phyloP scores from a whole-genome alignment of 768 basidiomycete genomes.

The Rhizopogon rudus region DNA sequence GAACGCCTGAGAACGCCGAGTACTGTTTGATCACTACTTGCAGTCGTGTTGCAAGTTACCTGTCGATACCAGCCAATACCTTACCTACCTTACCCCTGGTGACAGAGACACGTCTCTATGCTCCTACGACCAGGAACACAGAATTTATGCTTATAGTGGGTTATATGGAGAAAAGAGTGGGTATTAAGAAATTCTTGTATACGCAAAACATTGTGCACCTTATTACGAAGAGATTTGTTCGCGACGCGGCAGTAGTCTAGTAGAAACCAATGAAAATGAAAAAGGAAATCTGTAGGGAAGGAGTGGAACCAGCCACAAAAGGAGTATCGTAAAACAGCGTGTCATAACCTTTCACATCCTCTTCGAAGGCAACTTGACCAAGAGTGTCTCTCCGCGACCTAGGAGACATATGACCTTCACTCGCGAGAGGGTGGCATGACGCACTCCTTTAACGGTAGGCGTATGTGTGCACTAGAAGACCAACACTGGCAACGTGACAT shows the following conservation, averaged over 20 bases:
- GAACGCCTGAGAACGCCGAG: no score
- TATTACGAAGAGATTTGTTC: no score
- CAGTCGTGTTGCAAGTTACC: not conserved
- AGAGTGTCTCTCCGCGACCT: not conserved
- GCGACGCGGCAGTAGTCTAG: no score
- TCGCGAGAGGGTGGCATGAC: not conserved
- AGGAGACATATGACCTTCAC: not conserved
- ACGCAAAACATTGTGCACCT: not conserved
- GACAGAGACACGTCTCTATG: not conserved
- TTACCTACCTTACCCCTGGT: not conserved
- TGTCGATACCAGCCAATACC: no score
- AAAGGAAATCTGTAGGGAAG: not conserved
- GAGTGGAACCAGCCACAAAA: constrained; percentile 2
- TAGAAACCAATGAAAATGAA: not conserved
- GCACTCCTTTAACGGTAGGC: not conserved
- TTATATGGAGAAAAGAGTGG: no score
- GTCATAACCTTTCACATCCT: constrained; percentile 1
- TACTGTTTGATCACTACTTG: not conserved
- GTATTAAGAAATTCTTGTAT: not conserved
- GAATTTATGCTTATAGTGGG: not conserved
- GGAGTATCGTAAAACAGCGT: not conserved
- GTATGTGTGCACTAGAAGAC: not conserved
- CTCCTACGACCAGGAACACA: not conserved
- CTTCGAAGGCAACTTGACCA: not conserved
- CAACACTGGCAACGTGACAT: not conserved